Base-by-base conservation (phyloP, 2,329 filamentous ascomycete species). In the Talaromyces sp. region DNA sequence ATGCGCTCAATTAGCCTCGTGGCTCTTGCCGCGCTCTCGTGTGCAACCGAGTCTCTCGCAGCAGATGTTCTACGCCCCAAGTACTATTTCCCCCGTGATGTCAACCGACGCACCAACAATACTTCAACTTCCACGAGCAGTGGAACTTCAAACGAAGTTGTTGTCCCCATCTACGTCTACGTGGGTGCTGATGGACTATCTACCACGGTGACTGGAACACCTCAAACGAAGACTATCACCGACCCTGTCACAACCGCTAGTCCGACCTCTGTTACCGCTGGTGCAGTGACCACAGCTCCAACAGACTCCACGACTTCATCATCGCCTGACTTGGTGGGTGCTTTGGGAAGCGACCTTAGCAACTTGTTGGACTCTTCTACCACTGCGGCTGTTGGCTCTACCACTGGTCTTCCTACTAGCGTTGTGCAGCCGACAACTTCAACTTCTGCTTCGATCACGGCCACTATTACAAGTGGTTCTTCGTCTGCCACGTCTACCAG, bases 51-150 rank as follows among this genome's bases (percentile, higher is more conserved):
- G 58, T 58, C 71, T 72, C 41, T 66, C 60, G 69, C 70, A 11
- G 69, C 71, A 60, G 70, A 71, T 19, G 35, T 27, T 52, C 69
- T 75, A 54, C 74, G 72, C 47, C 77, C 77, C 43, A 75, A 73
- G 37, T 76, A 73, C 68, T 76, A 76, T 57, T 71, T 75, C 61
- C 71, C 74, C 11, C 73, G 71, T 37, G 72, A 74, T n/a, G 65
- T 77, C 58, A 76, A 75, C 68, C 70, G 73, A 56, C 66, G 69
- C 41, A 50, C 69, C 39, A 65, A 66, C 65, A 54, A 65, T 31
- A 62, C 56, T 45, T 59, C 37, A 45, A 22, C 56, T 13, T 31
- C 56, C 22, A 45, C 56, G 22, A 59, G 56, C 56, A 59, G 56
- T 59, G 56, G 56, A n/a, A 45, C 52, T 45, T 64, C 58, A 9